phyloP scores from a whole-genome alignment of 345 rosid genomes.

The Acer campestre region DNA sequence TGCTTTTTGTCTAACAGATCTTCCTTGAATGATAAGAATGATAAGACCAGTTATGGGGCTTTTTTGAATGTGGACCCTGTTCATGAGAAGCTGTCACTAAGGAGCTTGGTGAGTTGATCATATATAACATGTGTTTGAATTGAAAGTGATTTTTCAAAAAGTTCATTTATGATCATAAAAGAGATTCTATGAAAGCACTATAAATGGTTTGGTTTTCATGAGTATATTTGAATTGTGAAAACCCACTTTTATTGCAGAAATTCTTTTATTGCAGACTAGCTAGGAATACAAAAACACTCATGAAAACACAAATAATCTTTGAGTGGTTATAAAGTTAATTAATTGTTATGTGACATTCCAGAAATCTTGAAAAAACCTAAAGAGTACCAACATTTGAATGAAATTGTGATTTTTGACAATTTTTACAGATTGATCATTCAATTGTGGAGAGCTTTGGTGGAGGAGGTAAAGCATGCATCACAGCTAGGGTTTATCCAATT shows the following conservation, averaged over 20 bases:
- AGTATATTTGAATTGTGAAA: too few species aligned
- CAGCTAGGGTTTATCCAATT: conserved; percentile 59
- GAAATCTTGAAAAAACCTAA: too few species aligned
- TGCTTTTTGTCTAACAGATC: conserved; percentile 25
- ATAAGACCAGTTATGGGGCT: conserved; percentile 52
- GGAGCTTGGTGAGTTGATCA: conserved; percentile 51
- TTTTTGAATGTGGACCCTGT: conserved; percentile 44
- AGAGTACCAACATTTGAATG: background rate
- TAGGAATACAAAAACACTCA: too few species aligned
- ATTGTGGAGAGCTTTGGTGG: conserved; percentile 64
- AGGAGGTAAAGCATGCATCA: conserved; percentile 48
- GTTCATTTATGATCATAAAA: background rate
- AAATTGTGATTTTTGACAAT: background rate
- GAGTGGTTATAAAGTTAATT: background rate
- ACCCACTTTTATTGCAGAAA: too few species aligned
- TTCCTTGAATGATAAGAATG: conserved; percentile 34
- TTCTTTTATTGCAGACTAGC: too few species aligned
- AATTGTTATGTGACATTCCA: background rate
- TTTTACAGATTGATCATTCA: conserved; percentile 55
- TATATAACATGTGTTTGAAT: background rate
- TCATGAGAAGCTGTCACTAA: conserved; percentile 40
- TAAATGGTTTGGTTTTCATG: background rate
- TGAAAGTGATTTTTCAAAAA: background rate
- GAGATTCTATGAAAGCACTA: too few species aligned
- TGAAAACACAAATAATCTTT: too few species aligned